A percentile compares a stretch with the other conserved stretches of the same genome.
Conservation (phyloP, 305 asterid species). For the Petunia hybrid region DNA sequence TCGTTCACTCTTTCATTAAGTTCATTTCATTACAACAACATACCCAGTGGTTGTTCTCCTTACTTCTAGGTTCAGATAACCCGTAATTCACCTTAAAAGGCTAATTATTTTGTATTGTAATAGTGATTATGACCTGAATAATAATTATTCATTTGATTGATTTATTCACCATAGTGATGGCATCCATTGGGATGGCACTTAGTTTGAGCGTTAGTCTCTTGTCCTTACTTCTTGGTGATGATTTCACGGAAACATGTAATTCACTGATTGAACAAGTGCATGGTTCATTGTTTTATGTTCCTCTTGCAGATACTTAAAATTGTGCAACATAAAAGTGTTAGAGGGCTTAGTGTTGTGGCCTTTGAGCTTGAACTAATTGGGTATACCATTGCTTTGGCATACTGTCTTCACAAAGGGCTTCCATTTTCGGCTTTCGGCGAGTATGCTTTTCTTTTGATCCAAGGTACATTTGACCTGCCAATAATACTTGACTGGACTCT, state of each 20-base stretch:
- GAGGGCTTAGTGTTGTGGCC: slow-evolving; percentile 89
- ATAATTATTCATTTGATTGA: neutral
- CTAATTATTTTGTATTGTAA: neutral
- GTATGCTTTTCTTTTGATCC: slow-evolving; percentile 86
- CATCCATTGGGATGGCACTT: neutral
- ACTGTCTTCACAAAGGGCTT: slow-evolving; percentile 97
- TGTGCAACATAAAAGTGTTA: slow-evolving; percentile 69
- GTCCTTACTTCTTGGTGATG: neutral
- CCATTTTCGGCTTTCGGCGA: slow-evolving; percentile 99
- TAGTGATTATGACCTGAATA: neutral
- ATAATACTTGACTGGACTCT: neutral
- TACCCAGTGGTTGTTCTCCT: too few species aligned
- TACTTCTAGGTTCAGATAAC: neutral
- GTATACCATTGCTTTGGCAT: slow-evolving; percentile 97
- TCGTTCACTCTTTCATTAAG: neutral
- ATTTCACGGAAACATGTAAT: neutral
- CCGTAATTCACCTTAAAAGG: neutral
- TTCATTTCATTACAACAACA: neutral
- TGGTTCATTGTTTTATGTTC: slow-evolving; percentile 29
- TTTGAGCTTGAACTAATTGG: slow-evolving; percentile 96
- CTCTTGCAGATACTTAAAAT: slow-evolving; percentile 83
- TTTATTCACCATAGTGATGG: neutral
- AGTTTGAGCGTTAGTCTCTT: neutral
- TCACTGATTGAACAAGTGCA: neutral
- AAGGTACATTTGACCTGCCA: slow-evolving; percentile 57